Conservation (phyloP, 306 rosid species). For the Pyrus communis region DNA sequence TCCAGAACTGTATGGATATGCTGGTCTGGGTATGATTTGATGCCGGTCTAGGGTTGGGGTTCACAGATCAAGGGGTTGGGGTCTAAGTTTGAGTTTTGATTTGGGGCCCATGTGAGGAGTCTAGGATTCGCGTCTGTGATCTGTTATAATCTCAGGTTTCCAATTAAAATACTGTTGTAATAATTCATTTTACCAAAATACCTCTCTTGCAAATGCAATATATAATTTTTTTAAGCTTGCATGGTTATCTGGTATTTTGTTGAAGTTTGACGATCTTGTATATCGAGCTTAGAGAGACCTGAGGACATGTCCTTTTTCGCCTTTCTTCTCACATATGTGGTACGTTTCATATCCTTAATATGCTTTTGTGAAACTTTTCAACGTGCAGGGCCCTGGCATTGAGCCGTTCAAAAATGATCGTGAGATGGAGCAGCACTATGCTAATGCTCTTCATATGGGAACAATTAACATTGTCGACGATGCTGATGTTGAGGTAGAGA, state of each 20-base stretch:
- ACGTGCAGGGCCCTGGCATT: slow-evolving; percentile 62
- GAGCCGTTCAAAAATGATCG: slow-evolving; percentile 56
- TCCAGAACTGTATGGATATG: too few species aligned
- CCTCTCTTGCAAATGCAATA: neutral
- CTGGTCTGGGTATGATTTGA: too few species aligned
- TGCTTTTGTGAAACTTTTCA: neutral
- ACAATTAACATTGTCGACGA: slow-evolving; percentile 46
- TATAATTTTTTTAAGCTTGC: neutral
- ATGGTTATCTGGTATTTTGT: neutral
- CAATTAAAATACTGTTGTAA: neutral
- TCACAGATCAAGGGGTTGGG: neutral
- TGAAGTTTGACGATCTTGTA: neutral
- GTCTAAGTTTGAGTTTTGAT: neutral
- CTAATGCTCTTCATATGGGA: slow-evolving; percentile 48
- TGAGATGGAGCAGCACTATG: slow-evolving; percentile 70
- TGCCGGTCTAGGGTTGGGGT: neutral
- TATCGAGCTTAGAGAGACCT: neutral
- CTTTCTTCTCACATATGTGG: neutral
- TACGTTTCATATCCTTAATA: neutral
- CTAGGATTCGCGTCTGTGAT: neutral
- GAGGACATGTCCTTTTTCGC: neutral
- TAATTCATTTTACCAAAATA: neutral
- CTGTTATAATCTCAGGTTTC: neutral
- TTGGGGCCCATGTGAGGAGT: neutral
- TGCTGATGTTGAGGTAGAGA: slow-evolving; percentile 52